Evolutionary conservation across 2,329 filamentous ascomycete genomes (phyloP).

Genomic region (Stemphylium beticola): DNA sequence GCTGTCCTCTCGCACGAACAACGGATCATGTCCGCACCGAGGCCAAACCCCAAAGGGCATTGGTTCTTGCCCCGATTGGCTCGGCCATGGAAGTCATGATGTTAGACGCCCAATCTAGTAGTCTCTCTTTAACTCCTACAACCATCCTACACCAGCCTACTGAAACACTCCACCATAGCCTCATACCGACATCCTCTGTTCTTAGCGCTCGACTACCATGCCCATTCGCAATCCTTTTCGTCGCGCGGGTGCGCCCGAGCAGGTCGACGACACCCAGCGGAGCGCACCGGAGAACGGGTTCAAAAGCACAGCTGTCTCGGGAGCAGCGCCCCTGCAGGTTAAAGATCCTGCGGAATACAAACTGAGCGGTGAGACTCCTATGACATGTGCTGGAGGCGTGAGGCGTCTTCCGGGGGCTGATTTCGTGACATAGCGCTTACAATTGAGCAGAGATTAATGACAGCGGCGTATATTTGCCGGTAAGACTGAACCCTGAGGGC

Average conservation of each 20-base stretch:
- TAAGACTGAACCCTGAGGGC: constrained; percentile 54
- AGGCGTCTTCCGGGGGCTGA: constrained; percentile 5
- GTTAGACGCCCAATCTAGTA: constrained; percentile 17
- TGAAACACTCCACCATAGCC: constrained; percentile 24
- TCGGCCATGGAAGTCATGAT: constrained; percentile 25
- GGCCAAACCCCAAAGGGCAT: constrained; percentile 8
- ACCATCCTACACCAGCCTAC: constrained; percentile 23
- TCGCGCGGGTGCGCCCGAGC: constrained; percentile 43
- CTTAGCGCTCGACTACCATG: constrained; percentile 34
- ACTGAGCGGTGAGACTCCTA: constrained; percentile 54
- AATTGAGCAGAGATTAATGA: constrained; percentile 81
- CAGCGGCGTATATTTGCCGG: constrained; percentile 91
- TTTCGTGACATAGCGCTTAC: constrained; percentile 33
- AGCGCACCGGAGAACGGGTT: constrained; percentile 41
- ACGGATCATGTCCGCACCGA: constrained; percentile 18
- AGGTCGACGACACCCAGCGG: constrained; percentile 41
- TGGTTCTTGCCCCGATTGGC: constrained; percentile 27
- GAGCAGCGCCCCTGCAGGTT: constrained; percentile 51
- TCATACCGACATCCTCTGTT: constrained; percentile 23
- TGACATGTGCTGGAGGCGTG: constrained; percentile 10
- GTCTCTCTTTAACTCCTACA: constrained; percentile 16
- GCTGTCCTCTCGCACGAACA: constrained; percentile 10
- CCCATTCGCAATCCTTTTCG: constrained; percentile 53
- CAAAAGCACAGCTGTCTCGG: constrained; percentile 42
- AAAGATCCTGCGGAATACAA: constrained; percentile 59